Conservation (phyloP, 169 alveolate genomes). For the Babesia divergens region DNA sequence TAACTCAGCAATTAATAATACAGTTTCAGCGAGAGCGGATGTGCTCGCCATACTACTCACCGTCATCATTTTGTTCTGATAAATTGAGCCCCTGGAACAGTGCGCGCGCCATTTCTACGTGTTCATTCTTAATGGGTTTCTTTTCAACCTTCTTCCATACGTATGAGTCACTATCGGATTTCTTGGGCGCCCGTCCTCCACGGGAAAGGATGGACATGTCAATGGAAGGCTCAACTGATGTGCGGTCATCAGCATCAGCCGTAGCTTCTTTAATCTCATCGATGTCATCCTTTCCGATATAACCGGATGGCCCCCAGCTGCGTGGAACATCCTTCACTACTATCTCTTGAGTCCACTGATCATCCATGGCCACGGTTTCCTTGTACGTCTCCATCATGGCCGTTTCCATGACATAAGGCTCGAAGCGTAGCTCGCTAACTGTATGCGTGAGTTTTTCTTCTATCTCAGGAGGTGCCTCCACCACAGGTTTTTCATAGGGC, state of each 20-base stretch:
- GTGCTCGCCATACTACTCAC: neutral
- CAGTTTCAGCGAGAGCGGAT: too few species aligned
- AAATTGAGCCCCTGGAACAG: constrained; percentile 20
- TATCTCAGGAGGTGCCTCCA: neutral
- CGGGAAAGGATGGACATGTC: constrained; percentile 21
- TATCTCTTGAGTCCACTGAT: constrained; percentile 13
- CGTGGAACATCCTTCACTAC: constrained; percentile 15
- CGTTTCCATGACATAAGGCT: constrained; percentile 11
- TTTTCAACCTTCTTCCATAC: constrained; percentile 12
- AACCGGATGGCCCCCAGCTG: constrained; percentile 38
- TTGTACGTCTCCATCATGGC: neutral
- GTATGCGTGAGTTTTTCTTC: neutral
- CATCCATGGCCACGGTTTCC: constrained; percentile 14
- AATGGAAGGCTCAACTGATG: neutral
- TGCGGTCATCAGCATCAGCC: neutral
- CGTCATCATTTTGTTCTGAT: neutral
- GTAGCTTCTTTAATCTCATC: neutral
- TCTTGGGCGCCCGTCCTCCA: constrained; percentile 9
- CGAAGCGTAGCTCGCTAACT: constrained; percentile 14
- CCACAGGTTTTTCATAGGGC: neutral
- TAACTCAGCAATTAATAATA: too few species aligned
- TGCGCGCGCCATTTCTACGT: constrained; percentile 40
- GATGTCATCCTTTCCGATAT: neutral
- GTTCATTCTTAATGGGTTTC: neutral
- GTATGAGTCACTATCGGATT: neutral